phyloP scores from a whole-genome alignment of 2,329 filamentous ascomycete genomes.

The Fusarium avenaceum region DNA sequence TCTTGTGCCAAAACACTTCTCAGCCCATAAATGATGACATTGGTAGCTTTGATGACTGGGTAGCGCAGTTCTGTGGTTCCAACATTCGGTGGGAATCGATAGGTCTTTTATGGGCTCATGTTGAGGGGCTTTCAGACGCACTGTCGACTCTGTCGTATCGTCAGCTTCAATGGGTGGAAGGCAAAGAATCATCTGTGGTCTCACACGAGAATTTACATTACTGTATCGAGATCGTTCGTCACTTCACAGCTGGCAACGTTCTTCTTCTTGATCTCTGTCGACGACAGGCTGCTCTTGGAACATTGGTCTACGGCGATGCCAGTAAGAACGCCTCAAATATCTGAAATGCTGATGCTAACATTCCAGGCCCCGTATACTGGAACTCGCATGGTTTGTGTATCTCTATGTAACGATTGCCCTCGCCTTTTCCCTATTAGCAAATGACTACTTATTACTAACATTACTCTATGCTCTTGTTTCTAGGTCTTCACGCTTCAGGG shows the following conservation, averaged over 20 bases:
- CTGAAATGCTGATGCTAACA: not conserved
- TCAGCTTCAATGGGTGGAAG: slow-evolving; percentile 23
- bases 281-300: slow-evolving; percentile 54
- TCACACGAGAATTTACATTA: slow-evolving; percentile 40
- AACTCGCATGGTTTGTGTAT: slow-evolving; percentile 56
- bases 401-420: slow-evolving; percentile 30
- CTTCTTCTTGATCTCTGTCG: slow-evolving; percentile 56
- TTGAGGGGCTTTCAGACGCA: slow-evolving; percentile 34
- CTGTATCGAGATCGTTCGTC: slow-evolving; percentile 52
- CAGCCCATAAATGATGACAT: slow-evolving; percentile 55
- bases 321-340: slow-evolving; percentile 49
- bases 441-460: not conserved
- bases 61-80: slow-evolving; percentile 56
- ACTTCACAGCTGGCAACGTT: slow-evolving; percentile 52
- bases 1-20: slow-evolving; percentile 57
- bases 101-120: slow-evolving; percentile 54
- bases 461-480: slow-evolving; percentile 51
- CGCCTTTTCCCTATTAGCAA: not conserved
- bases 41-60: slow-evolving; percentile 53
- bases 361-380: slow-evolving; percentile 55
- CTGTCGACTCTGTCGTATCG: slow-evolving; percentile 21
- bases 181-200: slow-evolving; percentile 9
- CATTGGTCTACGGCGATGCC: slow-evolving; percentile 57
- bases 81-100: slow-evolving; percentile 61
- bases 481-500: slow-evolving; percentile 52